phyloP scores from a whole-genome alignment of 2,329 filamentous ascomycete genomes.

The Botrytis sinoallii region DNA sequence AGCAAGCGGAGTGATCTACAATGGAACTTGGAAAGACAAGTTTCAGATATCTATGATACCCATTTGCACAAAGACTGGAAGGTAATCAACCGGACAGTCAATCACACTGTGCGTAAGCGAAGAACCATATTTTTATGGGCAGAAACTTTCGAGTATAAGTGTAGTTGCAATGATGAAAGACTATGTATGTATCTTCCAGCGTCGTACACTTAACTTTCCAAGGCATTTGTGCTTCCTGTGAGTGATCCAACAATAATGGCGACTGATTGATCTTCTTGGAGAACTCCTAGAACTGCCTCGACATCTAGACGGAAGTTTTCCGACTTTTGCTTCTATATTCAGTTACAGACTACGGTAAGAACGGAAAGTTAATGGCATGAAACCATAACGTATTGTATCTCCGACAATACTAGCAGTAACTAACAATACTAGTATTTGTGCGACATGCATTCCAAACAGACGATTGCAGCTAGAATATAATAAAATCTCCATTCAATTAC shows the following conservation, averaged over 20 bases:
- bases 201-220: too few species aligned
- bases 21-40: too few species aligned
- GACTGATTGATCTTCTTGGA: not conserved
- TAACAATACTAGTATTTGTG: not conserved
- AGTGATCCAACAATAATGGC: not conserved
- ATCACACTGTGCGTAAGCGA: not conserved
- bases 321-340: not conserved
- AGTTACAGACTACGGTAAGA: not conserved
- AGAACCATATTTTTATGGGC: not conserved
- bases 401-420: not conserved
- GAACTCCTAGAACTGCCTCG: not conserved
- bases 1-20: not conserved
- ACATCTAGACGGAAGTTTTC: rapidly evolving
- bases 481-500: not conserved
- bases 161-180: not conserved
- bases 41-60: too few species aligned
- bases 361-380: rapidly evolving
- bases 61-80: too few species aligned
- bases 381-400: rapidly evolving
- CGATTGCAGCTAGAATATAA: not conserved
- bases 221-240: not conserved
- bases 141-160: not conserved
- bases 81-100: not conserved
- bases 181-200: not conserved
- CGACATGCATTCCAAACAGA: not conserved